phyloP scores from a whole-genome alignment of 192 early-diverging fungal species.

The Allomyces arbusculus region DNA sequence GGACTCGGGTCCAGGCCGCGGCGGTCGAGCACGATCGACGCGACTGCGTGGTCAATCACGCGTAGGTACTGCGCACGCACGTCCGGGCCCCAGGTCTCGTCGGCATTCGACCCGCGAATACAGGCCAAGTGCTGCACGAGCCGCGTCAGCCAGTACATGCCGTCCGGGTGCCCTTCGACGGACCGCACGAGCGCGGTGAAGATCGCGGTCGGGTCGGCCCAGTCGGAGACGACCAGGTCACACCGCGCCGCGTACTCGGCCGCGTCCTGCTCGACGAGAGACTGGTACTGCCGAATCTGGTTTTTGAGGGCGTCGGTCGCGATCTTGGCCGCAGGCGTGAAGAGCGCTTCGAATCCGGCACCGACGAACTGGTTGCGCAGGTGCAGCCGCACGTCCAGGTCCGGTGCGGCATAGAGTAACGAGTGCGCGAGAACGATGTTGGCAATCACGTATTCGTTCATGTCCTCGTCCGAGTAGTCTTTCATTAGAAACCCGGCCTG shows the following conservation, averaged over 20 bases:
- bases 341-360: slow-evolving; percentile 10
- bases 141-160: slow-evolving; percentile 42
- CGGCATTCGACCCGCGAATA: slow-evolving; percentile 43
- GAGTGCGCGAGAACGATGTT: slow-evolving; percentile 58
- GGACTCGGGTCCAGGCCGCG: slow-evolving; percentile 19
- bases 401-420: slow-evolving; percentile 46
- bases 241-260: not conserved
- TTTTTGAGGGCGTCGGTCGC: slow-evolving; percentile 46
- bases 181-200: slow-evolving; percentile 44
- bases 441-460: slow-evolving; percentile 47
- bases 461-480: slow-evolving; percentile 39
- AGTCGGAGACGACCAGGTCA: slow-evolving; percentile 55
- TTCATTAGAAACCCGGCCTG: slow-evolving; percentile 46
- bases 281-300: slow-evolving; percentile 44
- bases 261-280: slow-evolving; percentile 25
- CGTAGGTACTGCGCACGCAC: slow-evolving; percentile 51
- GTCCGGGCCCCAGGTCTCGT: slow-evolving; percentile 9
- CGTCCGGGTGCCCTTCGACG: slow-evolving; percentile 48
- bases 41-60: slow-evolving; percentile 50
- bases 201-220: slow-evolving; percentile 43
- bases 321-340: slow-evolving; percentile 40
- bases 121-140: slow-evolving; percentile 52
- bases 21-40: slow-evolving; percentile 57
- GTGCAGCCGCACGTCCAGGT: slow-evolving; percentile 52
- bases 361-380: slow-evolving; percentile 31